phyloP scores from a whole-genome alignment of 2,329 filamentous ascomycete species.

The Bertia moriformis region DNA sequence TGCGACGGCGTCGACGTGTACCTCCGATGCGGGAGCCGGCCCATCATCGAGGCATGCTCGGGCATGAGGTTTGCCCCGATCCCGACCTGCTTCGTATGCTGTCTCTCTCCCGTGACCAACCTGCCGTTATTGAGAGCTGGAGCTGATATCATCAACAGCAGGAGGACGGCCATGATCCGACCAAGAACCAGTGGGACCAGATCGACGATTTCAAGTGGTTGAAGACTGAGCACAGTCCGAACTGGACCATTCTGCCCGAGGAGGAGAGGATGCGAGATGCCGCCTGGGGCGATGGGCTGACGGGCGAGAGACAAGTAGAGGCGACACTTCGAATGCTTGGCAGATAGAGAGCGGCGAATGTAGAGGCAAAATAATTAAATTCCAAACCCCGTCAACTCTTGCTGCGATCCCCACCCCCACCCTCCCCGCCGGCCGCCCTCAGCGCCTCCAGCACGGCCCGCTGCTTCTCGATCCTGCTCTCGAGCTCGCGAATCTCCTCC shows the following conservation, averaged over 20 bases:
- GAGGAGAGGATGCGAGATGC: slow-evolving; percentile 41
- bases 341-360: too few relatives aligned
- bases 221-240: slow-evolving; percentile 70
- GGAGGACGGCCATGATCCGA: slow-evolving; percentile 7
- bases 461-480: slow-evolving; percentile 49
- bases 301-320: slow-evolving; percentile 44
- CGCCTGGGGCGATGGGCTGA: slow-evolving; percentile 56
- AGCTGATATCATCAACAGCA: slow-evolving; percentile 8
- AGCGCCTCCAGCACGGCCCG: slow-evolving; percentile 38
- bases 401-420: too few relatives aligned
- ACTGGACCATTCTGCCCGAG: slow-evolving; percentile 62
- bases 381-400: too few relatives aligned
- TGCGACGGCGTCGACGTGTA: slow-evolving; percentile 73
- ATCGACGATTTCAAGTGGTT: slow-evolving; percentile 98
- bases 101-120: slow-evolving; percentile 7
- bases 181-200: slow-evolving; percentile 66
- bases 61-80: slow-evolving; percentile 67
- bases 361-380: too few relatives aligned
- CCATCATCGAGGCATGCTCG: slow-evolving; percentile 84
- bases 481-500: slow-evolving; percentile 52
- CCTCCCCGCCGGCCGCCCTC: slow-evolving; percentile 30
- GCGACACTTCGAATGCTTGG: background rate
- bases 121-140: background rate
- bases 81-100: slow-evolving; percentile 55
- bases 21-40: slow-evolving; percentile 64